These are phyloP conservation scores for Pilasporangium apinafurcum DNA, from an alignment of 352 stramenopile species.

Conservation along the genomic window DNA sequence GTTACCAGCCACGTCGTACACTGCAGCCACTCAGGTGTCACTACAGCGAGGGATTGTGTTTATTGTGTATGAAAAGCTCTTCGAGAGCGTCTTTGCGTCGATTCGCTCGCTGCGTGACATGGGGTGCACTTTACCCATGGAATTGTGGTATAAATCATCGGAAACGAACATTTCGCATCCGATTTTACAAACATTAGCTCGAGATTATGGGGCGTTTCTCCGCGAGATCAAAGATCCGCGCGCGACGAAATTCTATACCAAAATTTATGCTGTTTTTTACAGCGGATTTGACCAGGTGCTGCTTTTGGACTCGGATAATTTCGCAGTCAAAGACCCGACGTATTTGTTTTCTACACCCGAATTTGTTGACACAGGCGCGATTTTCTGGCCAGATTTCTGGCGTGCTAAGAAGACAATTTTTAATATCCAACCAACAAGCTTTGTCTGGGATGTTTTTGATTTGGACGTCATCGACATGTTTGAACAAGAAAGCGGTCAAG, in stretches of 20 bases:
- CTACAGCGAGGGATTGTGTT: slow-evolving; percentile 38
- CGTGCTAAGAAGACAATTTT: slow-evolving; percentile 62
- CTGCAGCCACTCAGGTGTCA: slow-evolving; percentile 14
- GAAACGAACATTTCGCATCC: slow-evolving; percentile 40
- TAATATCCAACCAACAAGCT: slow-evolving; percentile 53
- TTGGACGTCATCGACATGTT: slow-evolving; percentile 60
- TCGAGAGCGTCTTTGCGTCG: slow-evolving; percentile 44
- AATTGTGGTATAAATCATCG: slow-evolving; percentile 59
- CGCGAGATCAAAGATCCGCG: slow-evolving; percentile 54
- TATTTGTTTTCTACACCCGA: slow-evolving; percentile 51
- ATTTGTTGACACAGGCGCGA: slow-evolving; percentile 35
- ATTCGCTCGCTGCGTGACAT: slow-evolving; percentile 28
- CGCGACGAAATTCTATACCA: slow-evolving; percentile 58
- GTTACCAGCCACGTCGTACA: slow-evolving; percentile 1
- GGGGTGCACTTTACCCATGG: slow-evolving; percentile 46
- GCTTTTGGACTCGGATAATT: slow-evolving; percentile 75
- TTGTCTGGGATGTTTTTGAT: slow-evolving; percentile 68
- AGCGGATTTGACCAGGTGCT: slow-evolving; percentile 70
- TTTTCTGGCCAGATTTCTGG: slow-evolving; percentile 86
- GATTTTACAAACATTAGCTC: slow-evolving; percentile 29
- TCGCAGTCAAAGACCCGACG: slow-evolving; percentile 51
- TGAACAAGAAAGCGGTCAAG: slow-evolving; percentile 73
- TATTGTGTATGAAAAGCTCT: slow-evolving; percentile 43
- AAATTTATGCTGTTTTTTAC: slow-evolving; percentile 72
- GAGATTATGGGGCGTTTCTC: slow-evolving; percentile 34